phyloP scores from a whole-genome alignment of 2,329 filamentous ascomycete species.

The Dactylellina parvicollis region DNA sequence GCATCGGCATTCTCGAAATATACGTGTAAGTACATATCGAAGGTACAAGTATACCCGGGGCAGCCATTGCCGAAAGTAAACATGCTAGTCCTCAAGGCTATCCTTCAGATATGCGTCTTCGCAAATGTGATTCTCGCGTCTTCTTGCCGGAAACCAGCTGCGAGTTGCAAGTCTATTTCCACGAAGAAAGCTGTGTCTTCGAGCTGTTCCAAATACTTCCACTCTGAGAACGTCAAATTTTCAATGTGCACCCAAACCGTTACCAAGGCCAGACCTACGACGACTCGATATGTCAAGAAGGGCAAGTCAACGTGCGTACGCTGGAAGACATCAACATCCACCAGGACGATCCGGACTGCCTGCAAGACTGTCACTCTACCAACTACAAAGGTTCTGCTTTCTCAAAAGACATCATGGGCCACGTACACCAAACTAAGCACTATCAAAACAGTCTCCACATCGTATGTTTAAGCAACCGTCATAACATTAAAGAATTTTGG shows the following conservation, averaged over 20 bases:
- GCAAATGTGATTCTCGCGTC: constrained; percentile 2
- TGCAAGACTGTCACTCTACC: constrained; percentile 14
- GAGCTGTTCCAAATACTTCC: constrained; percentile 3
- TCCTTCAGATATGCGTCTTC: constrained; percentile 11
- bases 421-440: constrained; percentile 6
- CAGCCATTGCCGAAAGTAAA: too few relatives aligned
- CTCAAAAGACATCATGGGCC: not conserved
- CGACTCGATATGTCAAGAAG: constrained; percentile 14
- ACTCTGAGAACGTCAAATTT: not conserved
- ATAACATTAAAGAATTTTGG: not conserved
- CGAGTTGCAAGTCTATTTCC: constrained; percentile 15
- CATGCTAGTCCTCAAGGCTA: constrained; percentile 12
- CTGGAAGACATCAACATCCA: constrained; percentile 6
- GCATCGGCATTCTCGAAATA: too few relatives aligned
- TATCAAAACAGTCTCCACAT: constrained; percentile 1
- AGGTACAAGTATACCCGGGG: too few relatives aligned
- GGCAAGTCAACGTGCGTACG: constrained; percentile 9
- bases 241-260: constrained; percentile 9
- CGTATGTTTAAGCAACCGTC: constrained; percentile 1
- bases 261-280: constrained; percentile 6
- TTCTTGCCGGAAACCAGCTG: constrained; percentile 1
- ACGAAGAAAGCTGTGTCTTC: constrained; percentile 5
- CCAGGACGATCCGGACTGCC: constrained; percentile 5
- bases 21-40: too few relatives aligned
- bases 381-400: not conserved